Percentiles rank a stretch among this genome's conserved stretches.
Conservation (phyloP, 257 asterid species). For the Rubia yunnanensis region DNA sequence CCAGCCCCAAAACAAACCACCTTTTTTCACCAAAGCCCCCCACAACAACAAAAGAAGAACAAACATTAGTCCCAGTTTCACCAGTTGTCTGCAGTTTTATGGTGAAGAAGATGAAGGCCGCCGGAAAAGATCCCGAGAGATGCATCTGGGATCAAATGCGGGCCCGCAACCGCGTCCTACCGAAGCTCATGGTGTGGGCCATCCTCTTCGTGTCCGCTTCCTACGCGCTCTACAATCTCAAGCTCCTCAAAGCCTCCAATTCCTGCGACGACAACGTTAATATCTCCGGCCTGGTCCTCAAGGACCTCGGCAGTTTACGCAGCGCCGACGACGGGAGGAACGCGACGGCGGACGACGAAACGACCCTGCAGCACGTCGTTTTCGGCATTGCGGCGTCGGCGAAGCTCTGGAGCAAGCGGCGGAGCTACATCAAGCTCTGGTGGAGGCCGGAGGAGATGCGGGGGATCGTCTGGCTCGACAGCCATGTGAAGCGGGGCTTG, state of each 20-base stretch:
- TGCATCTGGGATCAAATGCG: neutral
- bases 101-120: neutral
- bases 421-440: slow-evolving; percentile 65
- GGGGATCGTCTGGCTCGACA: slow-evolving; percentile 72
- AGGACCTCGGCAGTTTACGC: slow-evolving; percentile 4
- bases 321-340: slow-evolving; percentile 2
- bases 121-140: neutral
- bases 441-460: slow-evolving; percentile 56
- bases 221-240: slow-evolving; percentile 31
- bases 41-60: no score
- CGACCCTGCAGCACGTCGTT: slow-evolving; percentile 37
- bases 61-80: no score
- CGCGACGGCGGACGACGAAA: slow-evolving; percentile 6
- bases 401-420: slow-evolving; percentile 49
- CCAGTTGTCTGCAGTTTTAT: neutral
- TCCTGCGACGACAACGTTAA: slow-evolving; percentile 11
- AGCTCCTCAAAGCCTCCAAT: neutral
- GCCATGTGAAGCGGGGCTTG: slow-evolving; percentile 11
- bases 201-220: slow-evolving; percentile 32
- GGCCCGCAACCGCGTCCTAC: neutral
- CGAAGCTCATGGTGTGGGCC: slow-evolving; percentile 13
- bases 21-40: neutral
- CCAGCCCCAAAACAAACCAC: neutral
- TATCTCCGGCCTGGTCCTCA: slow-evolving; percentile 16
- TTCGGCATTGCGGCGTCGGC: slow-evolving; percentile 68